Conservation (phyloP, 2,329 filamentous ascomycete genomes). For the Aspergillus sp. region DNA sequence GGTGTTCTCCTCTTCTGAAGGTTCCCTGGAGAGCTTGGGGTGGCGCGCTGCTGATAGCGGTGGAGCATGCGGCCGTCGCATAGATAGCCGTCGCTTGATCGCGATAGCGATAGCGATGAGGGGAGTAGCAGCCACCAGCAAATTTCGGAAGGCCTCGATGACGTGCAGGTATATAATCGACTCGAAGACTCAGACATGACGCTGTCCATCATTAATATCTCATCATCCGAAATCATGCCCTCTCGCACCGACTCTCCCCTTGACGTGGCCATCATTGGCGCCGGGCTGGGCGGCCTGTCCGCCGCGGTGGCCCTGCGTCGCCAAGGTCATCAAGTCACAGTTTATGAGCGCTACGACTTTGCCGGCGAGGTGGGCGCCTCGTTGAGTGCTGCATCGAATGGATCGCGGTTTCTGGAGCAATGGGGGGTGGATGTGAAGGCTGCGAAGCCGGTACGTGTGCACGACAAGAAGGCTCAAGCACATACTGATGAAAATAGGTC, state of each 20-base stretch:
- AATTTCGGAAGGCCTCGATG: too few species aligned
- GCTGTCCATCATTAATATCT: too few species aligned
- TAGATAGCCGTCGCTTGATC: slow-evolving; percentile 17
- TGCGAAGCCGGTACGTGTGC: slow-evolving; percentile 7
- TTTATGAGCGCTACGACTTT: slow-evolving; percentile 22
- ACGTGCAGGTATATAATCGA: too few species aligned
- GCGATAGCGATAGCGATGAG: neutral
- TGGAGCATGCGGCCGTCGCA: slow-evolving; percentile 21
- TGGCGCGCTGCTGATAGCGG: neutral
- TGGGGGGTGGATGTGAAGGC: slow-evolving; percentile 20
- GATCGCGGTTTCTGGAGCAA: slow-evolving; percentile 19
- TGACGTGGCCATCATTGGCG: slow-evolving; percentile 24
- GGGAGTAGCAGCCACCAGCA: neutral
- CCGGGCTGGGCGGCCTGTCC: slow-evolving; percentile 15
- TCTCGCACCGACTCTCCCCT: slow-evolving; percentile 22
- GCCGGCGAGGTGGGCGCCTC: slow-evolving; percentile 22
- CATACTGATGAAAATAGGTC: slow-evolving; percentile 14
- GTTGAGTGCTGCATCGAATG: slow-evolving; percentile 20
- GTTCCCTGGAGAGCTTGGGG: neutral
- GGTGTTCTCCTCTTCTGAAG: neutral
- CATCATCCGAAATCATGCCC: slow-evolving; percentile 11
- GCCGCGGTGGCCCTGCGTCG: slow-evolving; percentile 5
- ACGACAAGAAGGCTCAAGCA: neutral
- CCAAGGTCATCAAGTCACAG: slow-evolving; percentile 18
- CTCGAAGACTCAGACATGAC: too few species aligned